Percentiles rank a stretch among this genome's conserved stretches.
Conservation (phyloP, 129 eudicot species). For the Flaveria linearis region DNA sequence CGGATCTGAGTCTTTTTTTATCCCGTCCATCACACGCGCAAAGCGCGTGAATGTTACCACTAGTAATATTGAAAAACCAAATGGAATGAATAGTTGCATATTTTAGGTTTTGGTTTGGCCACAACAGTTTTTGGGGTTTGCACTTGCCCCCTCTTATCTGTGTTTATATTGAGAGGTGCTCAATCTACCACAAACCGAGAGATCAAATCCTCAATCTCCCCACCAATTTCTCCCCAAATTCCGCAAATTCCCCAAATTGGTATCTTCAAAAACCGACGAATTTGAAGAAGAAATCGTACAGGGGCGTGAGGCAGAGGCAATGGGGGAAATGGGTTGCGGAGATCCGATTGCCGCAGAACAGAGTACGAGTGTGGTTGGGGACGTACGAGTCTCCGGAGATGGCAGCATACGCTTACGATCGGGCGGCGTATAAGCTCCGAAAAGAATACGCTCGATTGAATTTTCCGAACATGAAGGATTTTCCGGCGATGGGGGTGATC, state of each 20-base stretch:
- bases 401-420: slow-evolving; percentile 94
- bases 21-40: no score
- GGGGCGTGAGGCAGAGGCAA: slow-evolving; percentile 96
- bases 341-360: slow-evolving; percentile 78
- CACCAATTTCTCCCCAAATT: slow-evolving; percentile 12
- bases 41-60: no score
- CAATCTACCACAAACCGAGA: slow-evolving; percentile 66
- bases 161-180: no score
- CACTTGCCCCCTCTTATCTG: no score
- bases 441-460: slow-evolving; percentile 88
- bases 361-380: slow-evolving; percentile 94
- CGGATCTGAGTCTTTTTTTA: no score
- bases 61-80: no score
- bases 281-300: slow-evolving; percentile 58
- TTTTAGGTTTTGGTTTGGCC: no score
- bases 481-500: slow-evolving; percentile 35
- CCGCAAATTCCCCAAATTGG: not conserved
- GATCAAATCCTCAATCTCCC: slow-evolving; percentile 52
- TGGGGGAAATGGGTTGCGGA: slow-evolving; percentile 99
- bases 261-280: not conserved
- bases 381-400: slow-evolving; percentile 89
- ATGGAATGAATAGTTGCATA: no score
- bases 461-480: slow-evolving; percentile 53
- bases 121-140: no score
- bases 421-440: slow-evolving; percentile 91